Base-by-base conservation (phyloP, 352 stramenopile species). In the Phytophthora europaea region DNA sequence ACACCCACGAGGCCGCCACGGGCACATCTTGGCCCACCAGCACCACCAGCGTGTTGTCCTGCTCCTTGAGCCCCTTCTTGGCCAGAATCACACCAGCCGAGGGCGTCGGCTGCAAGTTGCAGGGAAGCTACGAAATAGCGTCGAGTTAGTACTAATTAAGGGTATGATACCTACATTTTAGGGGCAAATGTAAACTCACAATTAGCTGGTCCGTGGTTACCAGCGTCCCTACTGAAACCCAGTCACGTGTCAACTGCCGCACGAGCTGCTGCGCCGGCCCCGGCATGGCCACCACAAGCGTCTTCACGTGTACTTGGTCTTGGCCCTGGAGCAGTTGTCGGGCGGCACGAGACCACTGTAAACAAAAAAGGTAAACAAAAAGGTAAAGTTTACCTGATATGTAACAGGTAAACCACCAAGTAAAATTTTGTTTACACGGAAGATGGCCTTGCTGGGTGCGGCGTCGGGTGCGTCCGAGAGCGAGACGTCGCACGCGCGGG, bases 301-400 rank as follows among this genome's bases (percentile, higher is more conserved):
- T 82, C 54, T 88, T 63, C 0, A 82, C 78, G 7, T 51, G 20
- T 2, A 75, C 51, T 53, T 62, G 23, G 6, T 33, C 61, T 16
- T 31, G n/a, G 4, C 36, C 56, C 6, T 43, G 28, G 6, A 87
- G 40, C 2, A 55, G 20, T 33, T 83, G 38, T 7, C 83, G 79
- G 28, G 74, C 78, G 7, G 65, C 15, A 38, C 82, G 81, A 57
- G 78, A 89, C 86, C 86, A 93, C 83, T 93, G 56, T 22, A 43
- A 26, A 67, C 20, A 50, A 40, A 34, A n/a, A 53, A 43, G 18
- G 31, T 48, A 45, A 65, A 34, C n/a, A 61, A 60, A 40, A 33
- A 34, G 20, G 12, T 47, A 53, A 51, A 38, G 5, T 54, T 47
- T 53, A 53, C 47, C 16, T 28, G 9, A 64, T 7, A 36, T 47